A percentile compares a stretch with the other conserved stretches of the same genome.
Conservation (phyloP, 257 asterid genomes). For the Scutellaria minor region DNA sequence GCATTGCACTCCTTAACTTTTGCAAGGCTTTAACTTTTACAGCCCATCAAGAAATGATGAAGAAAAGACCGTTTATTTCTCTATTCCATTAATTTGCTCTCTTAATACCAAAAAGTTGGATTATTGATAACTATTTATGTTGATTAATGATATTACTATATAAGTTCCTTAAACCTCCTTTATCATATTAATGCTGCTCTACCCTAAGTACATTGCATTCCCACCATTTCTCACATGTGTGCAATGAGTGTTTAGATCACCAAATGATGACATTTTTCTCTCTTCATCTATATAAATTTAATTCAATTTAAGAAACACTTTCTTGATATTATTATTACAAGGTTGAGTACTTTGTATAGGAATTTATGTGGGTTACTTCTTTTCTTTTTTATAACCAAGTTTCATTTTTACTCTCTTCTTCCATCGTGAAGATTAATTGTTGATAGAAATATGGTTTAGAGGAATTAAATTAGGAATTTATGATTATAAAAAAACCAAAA, state of each 20-base stretch:
- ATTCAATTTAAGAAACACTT: no score
- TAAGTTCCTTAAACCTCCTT: neutral
- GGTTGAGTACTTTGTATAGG: no score
- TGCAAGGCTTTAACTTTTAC: slow-evolving; percentile 45
- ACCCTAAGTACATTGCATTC: slow-evolving; percentile 31
- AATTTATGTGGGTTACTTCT: no score
- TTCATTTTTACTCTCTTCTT: no score
- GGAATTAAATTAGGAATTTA: neutral
- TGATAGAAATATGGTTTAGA: neutral
- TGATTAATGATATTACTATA: slow-evolving; percentile 21
- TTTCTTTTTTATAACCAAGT: no score
- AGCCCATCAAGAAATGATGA: slow-evolving; percentile 52
- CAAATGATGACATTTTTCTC: neutral
- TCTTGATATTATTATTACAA: no score
- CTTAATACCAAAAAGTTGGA: neutral
- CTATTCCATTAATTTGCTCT: neutral
- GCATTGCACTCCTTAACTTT: slow-evolving; percentile 43
- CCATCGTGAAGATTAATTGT: neutral
- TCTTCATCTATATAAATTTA: neutral
- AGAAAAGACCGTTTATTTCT: slow-evolving; percentile 40
- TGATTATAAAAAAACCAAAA: neutral
- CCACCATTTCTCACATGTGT: slow-evolving; percentile 24
- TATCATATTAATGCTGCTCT: neutral
- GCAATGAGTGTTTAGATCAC: slow-evolving; percentile 25
- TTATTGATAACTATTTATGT: slow-evolving; percentile 5